Evolutionary conservation across 2,329 filamentous ascomycete species (phyloP).

Genomic region (Xylariaceae sp.): DNA sequence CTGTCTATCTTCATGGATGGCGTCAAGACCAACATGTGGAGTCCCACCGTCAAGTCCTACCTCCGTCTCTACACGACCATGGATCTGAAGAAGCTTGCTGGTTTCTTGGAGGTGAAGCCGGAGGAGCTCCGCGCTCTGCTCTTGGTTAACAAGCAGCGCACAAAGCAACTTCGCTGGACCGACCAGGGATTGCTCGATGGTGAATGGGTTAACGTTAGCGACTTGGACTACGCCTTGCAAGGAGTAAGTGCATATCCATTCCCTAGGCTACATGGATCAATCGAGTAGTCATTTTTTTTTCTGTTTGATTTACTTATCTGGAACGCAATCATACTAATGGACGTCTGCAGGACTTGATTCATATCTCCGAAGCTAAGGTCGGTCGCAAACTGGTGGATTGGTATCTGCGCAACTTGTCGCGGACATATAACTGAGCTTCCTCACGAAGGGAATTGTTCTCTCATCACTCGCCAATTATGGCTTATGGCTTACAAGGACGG

Average conservation of each 20-base stretch:
- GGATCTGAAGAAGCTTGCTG: constrained; percentile 96
- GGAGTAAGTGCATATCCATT: constrained; percentile 56
- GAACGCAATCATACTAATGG: constrained; percentile 25
- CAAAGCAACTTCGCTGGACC: constrained; percentile 89
- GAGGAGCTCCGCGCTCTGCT: constrained; percentile 92
- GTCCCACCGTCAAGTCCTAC: constrained; percentile 96
- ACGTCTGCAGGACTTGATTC: constrained; percentile 73
- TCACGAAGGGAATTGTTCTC: constrained; percentile 11
- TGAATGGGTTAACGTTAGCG: constrained; percentile 86
- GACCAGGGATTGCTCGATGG: constrained; percentile 88
- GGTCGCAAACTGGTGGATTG: constrained; percentile 96
- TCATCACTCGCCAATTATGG: constrained; percentile 18
- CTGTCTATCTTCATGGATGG: constrained; percentile 98
- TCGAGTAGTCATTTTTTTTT: constrained; percentile 9
- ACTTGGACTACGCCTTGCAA: constrained; percentile 95
- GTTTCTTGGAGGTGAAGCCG: constrained; percentile 94
- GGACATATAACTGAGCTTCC: constrained; percentile 68
- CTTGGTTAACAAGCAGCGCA: constrained; percentile 97
- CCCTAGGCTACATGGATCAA: background rate
- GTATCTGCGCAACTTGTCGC: constrained; percentile 95
- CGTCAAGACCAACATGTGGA: constrained; percentile 98
- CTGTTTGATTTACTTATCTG: constrained; percentile 23
- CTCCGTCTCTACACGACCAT: constrained; percentile 98
- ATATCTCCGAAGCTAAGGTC: constrained; percentile 98
- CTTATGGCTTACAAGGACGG: constrained; percentile 12